phyloP scores from a whole-genome alignment of 257 asterid species.

The Primulina eburnea region DNA sequence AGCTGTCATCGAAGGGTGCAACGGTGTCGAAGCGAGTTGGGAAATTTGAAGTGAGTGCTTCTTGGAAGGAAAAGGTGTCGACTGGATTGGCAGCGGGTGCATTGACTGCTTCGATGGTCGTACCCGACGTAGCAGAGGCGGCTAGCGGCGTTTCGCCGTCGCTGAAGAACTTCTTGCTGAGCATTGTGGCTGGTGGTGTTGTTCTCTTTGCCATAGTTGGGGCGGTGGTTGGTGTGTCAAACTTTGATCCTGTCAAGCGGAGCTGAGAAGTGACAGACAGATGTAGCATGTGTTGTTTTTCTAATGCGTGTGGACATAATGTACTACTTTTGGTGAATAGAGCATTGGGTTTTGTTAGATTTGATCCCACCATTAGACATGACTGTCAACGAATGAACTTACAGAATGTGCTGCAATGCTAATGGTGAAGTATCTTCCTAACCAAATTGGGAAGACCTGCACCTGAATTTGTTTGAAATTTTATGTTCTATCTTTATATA shows the following conservation, averaged over 20 bases:
- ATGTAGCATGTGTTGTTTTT: background rate
- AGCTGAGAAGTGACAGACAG: background rate
- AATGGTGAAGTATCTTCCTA: no score
- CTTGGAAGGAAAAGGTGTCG: background rate
- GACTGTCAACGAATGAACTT: no score
- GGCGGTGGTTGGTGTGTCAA: constrained; percentile 47
- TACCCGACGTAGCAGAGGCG: background rate
- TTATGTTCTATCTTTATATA: no score
- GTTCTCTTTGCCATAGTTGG: constrained; percentile 35
- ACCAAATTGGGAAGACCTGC: no score
- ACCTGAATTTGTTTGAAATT: no score
- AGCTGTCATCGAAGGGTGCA: background rate
- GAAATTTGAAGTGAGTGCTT: background rate
- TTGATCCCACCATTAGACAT: no score
- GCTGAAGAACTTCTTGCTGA: constrained; percentile 48
- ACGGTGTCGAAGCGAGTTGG: background rate
- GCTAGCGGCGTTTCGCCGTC: constrained; percentile 33
- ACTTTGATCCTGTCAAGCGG: constrained; percentile 79
- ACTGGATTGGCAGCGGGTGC: background rate
- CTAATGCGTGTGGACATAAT: background rate
- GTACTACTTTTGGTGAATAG: background rate
- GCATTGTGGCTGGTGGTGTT: constrained; percentile 45
- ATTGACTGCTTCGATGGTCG: background rate
- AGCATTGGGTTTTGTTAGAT: background rate
- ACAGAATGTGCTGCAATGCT: no score